Percentiles rank a stretch among this genome's conserved stretches.
phyloP scores from a whole-genome alignment of 352 stramenopile species.

The Thraustochytrium striatum region DNA sequence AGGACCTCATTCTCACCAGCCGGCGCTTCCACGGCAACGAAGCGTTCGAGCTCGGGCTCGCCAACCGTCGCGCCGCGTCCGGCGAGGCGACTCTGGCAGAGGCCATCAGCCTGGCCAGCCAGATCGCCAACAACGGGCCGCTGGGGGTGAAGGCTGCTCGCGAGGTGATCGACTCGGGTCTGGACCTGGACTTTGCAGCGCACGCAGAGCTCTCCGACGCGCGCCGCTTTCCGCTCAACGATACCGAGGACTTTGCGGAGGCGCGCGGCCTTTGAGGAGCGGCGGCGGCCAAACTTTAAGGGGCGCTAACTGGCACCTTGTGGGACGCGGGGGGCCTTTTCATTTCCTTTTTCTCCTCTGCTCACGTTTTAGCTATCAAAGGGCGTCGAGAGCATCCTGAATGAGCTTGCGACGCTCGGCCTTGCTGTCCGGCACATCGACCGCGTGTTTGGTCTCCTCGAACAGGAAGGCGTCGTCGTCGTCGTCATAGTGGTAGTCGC shows the following conservation, averaged over 20 bases:
- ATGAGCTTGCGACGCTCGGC: slow-evolving; percentile 26
- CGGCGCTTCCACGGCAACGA: slow-evolving; percentile 20
- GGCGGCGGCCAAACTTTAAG: slow-evolving; percentile 27
- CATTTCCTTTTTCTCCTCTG: not conserved
- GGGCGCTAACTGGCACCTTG: not conserved
- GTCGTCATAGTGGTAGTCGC: not conserved
- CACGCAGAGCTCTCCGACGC: slow-evolving; percentile 24
- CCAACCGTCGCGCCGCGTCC: not conserved
- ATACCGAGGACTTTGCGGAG: slow-evolving; percentile 45
- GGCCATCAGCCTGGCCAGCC: not conserved
- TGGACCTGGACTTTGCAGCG: slow-evolving; percentile 11
- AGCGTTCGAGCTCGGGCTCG: slow-evolving; percentile 28
- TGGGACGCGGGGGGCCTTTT: not conserved
- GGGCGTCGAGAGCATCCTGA: not conserved
- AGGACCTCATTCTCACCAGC: slow-evolving; percentile 43
- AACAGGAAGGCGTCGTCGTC: not conserved
- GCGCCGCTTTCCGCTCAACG: slow-evolving; percentile 41
- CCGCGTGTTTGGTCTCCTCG: not conserved
- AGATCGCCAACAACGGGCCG: slow-evolving; percentile 36
- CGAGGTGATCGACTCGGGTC: slow-evolving; percentile 41
- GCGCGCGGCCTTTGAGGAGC: slow-evolving; percentile 33
- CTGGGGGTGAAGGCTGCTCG: slow-evolving; percentile 25
- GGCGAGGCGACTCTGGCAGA: not conserved
- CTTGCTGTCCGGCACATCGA: not conserved
- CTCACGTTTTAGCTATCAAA: not conserved